Conservation (phyloP, 768 basidiomycete species). For the Xerocomus brunneocitrinus region DNA sequence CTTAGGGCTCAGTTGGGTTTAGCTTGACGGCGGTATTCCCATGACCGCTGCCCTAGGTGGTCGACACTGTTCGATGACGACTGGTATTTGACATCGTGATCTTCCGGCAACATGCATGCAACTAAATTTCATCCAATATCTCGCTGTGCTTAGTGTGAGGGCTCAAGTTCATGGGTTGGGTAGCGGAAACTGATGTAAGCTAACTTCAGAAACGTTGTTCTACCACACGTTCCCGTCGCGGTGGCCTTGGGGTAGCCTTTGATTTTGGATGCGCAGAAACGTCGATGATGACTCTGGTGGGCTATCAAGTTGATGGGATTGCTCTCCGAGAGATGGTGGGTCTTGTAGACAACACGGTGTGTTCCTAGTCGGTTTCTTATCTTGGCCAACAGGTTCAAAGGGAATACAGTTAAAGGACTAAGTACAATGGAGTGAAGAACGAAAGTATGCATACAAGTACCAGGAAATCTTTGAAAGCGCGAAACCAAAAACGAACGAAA, state of each 20-base stretch:
- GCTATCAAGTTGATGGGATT: neutral
- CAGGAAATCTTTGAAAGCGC: slow-evolving; percentile 8
- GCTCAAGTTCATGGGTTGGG: too few relatives aligned
- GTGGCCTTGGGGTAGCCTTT: too few relatives aligned
- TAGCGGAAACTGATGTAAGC: too few relatives aligned
- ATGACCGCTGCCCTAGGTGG: too few relatives aligned
- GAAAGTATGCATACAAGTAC: slow-evolving; percentile 6
- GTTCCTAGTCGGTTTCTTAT: neutral
- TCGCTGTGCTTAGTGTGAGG: too few relatives aligned
- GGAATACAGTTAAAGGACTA: neutral
- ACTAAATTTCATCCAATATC: too few relatives aligned
- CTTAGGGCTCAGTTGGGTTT: too few relatives aligned
- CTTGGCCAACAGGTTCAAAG: neutral
- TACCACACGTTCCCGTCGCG: too few relatives aligned
- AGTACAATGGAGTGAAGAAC: slow-evolving; percentile 9
- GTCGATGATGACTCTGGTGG: neutral
- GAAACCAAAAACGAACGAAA: slow-evolving; percentile 1
- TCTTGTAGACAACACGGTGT: neutral
- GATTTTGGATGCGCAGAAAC: too few relatives aligned
- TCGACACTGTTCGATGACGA: neutral
- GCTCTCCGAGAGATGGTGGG: neutral
- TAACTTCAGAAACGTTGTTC: too few relatives aligned
- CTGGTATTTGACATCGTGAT: neutral
- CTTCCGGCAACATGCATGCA: too few relatives aligned
- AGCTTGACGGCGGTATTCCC: too few relatives aligned